Percentiles rank a stretch among this genome's conserved stretches.
phyloP scores from a whole-genome alignment of 2,329 filamentous ascomycete genomes.

The Sclerotinia subarctica region DNA sequence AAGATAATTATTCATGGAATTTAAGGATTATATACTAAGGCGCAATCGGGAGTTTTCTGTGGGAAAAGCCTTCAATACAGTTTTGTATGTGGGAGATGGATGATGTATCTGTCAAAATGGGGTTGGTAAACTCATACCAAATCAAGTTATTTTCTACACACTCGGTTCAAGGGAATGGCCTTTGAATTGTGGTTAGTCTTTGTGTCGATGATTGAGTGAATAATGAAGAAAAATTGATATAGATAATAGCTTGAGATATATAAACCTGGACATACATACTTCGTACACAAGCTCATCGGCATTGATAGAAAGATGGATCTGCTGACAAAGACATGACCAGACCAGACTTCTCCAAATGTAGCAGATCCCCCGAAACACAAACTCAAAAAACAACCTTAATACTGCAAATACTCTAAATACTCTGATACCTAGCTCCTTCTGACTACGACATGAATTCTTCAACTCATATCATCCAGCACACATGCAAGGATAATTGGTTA shows the following conservation, averaged over 20 bases:
- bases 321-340: slow-evolving; percentile 10
- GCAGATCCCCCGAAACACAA: neutral
- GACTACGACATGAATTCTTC: neutral
- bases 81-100: slow-evolving; percentile 9
- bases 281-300: neutral
- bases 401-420: neutral
- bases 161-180: neutral
- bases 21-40: slow-evolving; percentile 2
- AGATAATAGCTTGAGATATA: neutral
- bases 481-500: slow-evolving; percentile 8
- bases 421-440: neutral
- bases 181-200: neutral
- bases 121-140: neutral
- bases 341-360: neutral
- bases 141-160: slow-evolving; percentile 10
- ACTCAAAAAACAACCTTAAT: neutral
- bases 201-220: neutral
- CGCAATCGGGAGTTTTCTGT: slow-evolving; percentile 17
- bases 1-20: slow-evolving; percentile 1
- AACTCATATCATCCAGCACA: slow-evolving; percentile 8
- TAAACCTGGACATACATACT: neutral
- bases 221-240: neutral
- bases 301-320: neutral
- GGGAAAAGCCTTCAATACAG: slow-evolving; percentile 14
- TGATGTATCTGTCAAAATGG: neutral